Percentiles rank a stretch among this genome's conserved stretches.
phyloP scores from a whole-genome alignment of 2,329 filamentous ascomycete species.

The Hysterium pulicare region DNA sequence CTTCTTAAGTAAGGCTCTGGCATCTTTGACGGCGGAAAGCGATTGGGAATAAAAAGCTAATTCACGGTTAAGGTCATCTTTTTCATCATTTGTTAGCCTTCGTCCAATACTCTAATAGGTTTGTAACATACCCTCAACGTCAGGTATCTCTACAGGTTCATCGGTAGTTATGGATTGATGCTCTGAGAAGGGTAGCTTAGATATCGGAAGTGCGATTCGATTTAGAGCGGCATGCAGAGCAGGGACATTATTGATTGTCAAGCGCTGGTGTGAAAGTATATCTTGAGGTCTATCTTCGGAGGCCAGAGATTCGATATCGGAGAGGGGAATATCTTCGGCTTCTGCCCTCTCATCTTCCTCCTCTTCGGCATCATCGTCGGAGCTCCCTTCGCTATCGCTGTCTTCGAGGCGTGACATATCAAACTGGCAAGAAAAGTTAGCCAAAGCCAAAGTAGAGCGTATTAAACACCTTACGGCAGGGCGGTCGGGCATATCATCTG shows the following conservation, averaged over 20 bases:
- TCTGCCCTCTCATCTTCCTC: constrained; percentile 53
- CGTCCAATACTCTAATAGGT: too few species aligned
- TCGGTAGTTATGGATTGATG: constrained; percentile 74
- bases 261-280: constrained; percentile 81
- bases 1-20: constrained; percentile 69
- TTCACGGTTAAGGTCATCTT: constrained; percentile 89
- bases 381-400: constrained; percentile 28
- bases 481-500: constrained; percentile 21
- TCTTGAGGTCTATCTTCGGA: constrained; percentile 84
- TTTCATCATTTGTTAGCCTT: too few species aligned
- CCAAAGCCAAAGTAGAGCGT: too few species aligned
- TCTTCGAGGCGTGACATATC: constrained; percentile 36
- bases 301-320: constrained; percentile 74
- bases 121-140: too few species aligned
- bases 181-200: constrained; percentile 72
- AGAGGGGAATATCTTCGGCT: constrained; percentile 82
- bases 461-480: constrained; percentile 7
- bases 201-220: constrained; percentile 70
- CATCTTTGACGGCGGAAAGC: constrained; percentile 71
- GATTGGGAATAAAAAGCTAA: constrained; percentile 90
- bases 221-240: constrained; percentile 78
- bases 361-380: constrained; percentile 20
- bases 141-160: constrained; percentile 68
- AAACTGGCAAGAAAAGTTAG: too few species aligned
- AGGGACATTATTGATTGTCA: constrained; percentile 95